Evolutionary conservation across 1,284 basidiomycete species (phyloP), one percentile per base, ranked within the genome.

Genomic region (Puccinia novopanici): DNA sequence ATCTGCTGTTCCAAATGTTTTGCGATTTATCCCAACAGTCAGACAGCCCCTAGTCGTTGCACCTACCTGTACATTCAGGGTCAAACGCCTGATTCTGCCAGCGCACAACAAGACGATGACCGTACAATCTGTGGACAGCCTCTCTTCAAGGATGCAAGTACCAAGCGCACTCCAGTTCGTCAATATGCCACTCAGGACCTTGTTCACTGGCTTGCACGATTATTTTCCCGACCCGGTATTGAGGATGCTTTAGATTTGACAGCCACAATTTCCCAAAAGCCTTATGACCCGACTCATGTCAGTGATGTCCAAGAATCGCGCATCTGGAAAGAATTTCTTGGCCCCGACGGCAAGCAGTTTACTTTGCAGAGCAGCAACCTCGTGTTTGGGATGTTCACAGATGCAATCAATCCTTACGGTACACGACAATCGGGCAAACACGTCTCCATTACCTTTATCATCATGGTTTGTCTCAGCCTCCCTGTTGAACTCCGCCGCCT

Each of bases 401-500:
- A 77, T 42, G 75, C 24, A 10, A 77, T 77, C 40, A 68, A 77
- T 68, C 75, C 75, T 6, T 67, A 77, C 42, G 75, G 75, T 3
- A 77, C 57, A 48, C 19, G 37, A 9, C n/a, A 48, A 40, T 34
- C 48, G 8, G 63, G 48, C 27, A 65, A 63, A 8, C 61, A 77
- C 24, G 63, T 55, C 2, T 67, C 48, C 0, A 42, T 77, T 13
- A 76, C 75, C 37, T 67, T 76, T 22, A 54, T 76, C n/a, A 57
- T 76, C 27, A 45, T 34, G 34, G 34, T 34, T 4, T 34, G 34
- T 34, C 34, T 34, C 34, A 34, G 34, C 34, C 34, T 34, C 9
- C 87, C 87, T 6, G 82, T 83, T 0, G 45, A 82, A 4, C 42
- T 86, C 17, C 85, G 87, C 0, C 63, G 42, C 79, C 82, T 83